Conservation (phyloP, 192 early-diverging fungal genomes). For the Linderina pennispora region DNA sequence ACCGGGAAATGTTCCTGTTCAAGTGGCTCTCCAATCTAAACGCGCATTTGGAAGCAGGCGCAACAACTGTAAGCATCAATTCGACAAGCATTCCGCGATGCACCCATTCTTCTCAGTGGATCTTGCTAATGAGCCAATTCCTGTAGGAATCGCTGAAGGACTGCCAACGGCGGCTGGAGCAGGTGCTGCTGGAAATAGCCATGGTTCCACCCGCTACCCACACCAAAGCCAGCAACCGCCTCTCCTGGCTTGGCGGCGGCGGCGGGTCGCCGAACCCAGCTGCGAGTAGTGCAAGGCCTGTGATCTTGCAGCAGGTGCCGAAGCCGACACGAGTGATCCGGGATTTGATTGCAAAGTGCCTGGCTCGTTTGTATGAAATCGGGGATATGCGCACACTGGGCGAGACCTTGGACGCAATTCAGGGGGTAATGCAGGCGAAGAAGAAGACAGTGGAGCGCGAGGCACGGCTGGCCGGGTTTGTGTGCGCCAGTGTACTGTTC, state of each 20-base stretch:
- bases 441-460: constrained; percentile 1
- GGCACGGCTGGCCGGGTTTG: constrained; percentile 51
- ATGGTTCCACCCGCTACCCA: constrained; percentile 57
- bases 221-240: constrained; percentile 64
- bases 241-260: constrained; percentile 63
- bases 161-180: constrained; percentile 67
- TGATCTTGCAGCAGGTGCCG: constrained; percentile 6
- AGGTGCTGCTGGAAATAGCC: constrained; percentile 56
- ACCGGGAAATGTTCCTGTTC: constrained; percentile 79
- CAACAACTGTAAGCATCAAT: constrained; percentile 28
- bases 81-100: too few relatives aligned
- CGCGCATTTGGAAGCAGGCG: constrained; percentile 55
- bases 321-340: constrained; percentile 24
- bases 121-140: too few relatives aligned
- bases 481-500: constrained; percentile 71
- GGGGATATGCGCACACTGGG: constrained; percentile 36
- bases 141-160: constrained; percentile 54
- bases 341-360: constrained; percentile 21
- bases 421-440: constrained; percentile 8
- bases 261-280: constrained; percentile 53
- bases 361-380: constrained; percentile 24
- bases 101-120: too few relatives aligned
- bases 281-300: constrained; percentile 37
- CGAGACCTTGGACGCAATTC: constrained; percentile 24
- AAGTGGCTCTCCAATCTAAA: constrained; percentile 87